Percentiles rank a stretch among this genome's conserved stretches.
Evolutionary conservation across 202 grass and related monocot species (phyloP).

Genomic region (Hordeum pubiflorum): DNA sequence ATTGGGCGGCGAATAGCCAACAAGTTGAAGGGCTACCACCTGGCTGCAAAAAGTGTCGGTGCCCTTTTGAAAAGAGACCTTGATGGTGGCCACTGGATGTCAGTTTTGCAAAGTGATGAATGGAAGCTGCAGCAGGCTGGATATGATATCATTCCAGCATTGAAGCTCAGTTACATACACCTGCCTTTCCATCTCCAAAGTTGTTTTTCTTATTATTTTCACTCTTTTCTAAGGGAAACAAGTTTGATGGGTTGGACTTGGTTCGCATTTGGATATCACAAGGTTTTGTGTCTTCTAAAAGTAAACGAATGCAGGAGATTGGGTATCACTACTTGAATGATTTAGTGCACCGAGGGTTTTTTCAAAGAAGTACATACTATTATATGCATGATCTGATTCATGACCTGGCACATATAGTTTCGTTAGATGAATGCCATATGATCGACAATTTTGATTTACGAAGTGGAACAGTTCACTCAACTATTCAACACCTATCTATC

Average conservation of each 20-base stretch:
- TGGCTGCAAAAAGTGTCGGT: conserved; percentile 23
- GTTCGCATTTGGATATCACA: conserved; percentile 24
- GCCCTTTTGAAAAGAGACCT: conserved; percentile 2
- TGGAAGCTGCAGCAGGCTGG: conserved; percentile 16
- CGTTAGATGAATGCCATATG: not conserved
- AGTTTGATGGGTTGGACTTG: conserved; percentile 19
- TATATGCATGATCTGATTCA: conserved; percentile 17
- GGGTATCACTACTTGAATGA: conserved; percentile 10
- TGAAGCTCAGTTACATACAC: conserved; percentile 19
- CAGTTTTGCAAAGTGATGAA: conserved; percentile 8
- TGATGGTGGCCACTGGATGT: conserved; percentile 16
- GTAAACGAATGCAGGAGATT: not conserved
- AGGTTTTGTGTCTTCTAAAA: conserved; percentile 2
- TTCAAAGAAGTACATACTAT: not conserved
- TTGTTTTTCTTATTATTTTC: conserved; percentile 30
- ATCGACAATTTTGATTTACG: not conserved
- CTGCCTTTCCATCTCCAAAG: conserved; percentile 14
- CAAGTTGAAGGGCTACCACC: conserved; percentile 22
- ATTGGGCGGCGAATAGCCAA: conserved; percentile 11
- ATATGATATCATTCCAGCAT: not conserved
- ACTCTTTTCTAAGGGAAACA: conserved; percentile 24
- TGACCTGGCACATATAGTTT: conserved; percentile 25
- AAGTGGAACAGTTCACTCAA: not conserved
- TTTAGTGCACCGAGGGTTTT: not conserved
- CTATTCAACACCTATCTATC: conserved; percentile 10